phyloP scores from a whole-genome alignment of 768 basidiomycete genomes.

The Boletus tomentosulus region DNA sequence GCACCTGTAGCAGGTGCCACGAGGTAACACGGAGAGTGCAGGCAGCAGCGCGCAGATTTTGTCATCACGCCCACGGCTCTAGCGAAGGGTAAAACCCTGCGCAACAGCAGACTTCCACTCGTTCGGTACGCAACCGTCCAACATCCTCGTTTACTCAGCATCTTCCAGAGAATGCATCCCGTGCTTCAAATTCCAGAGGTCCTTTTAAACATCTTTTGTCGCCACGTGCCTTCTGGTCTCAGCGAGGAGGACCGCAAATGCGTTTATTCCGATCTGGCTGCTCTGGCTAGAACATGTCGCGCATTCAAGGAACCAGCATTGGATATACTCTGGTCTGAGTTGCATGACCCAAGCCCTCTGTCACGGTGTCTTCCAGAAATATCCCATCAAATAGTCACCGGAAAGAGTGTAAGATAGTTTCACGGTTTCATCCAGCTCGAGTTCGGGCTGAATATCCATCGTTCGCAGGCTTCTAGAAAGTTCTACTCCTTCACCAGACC shows the following conservation, averaged over 20 bases:
- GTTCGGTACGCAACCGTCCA: too few relatives aligned
- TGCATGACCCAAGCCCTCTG: neutral
- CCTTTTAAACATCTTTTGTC: slow-evolving; percentile 1
- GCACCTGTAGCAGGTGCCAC: too few relatives aligned
- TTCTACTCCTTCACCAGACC: neutral
- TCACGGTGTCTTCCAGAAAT: neutral
- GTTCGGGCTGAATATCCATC: neutral
- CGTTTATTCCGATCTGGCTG: neutral
- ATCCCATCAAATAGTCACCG: neutral
- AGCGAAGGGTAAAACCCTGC: too few relatives aligned
- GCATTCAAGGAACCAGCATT: neutral
- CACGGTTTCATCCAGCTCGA: neutral
- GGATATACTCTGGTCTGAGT: slow-evolving; percentile 3
- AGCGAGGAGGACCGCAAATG: too few relatives aligned
- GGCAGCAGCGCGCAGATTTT: too few relatives aligned
- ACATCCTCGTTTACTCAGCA: neutral
- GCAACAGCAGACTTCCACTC: too few relatives aligned
- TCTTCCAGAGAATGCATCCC: slow-evolving; percentile 6
- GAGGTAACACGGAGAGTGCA: too few relatives aligned
- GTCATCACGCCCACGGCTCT: too few relatives aligned
- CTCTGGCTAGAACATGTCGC: slow-evolving; percentile 2
- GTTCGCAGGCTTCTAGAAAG: neutral
- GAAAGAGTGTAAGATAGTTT: neutral
- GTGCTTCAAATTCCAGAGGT: slow-evolving; percentile 2
- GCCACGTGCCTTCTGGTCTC: neutral